Evolutionary conservation across 805 yeast genomes (phyloP).

Genomic region (Kazachstania martiniae): DNA sequence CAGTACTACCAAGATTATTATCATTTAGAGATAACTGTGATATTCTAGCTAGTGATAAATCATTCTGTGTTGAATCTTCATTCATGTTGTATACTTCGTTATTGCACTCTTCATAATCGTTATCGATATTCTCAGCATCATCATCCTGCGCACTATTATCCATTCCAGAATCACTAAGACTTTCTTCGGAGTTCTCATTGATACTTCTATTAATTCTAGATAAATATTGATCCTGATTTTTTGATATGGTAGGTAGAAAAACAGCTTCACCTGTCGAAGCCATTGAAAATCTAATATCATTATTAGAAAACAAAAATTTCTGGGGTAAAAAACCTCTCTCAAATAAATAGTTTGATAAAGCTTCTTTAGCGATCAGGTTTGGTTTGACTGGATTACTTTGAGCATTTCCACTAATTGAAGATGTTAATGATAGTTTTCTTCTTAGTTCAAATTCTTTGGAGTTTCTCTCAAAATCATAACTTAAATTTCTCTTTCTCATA

Average conservation of each 20-base stretch:
- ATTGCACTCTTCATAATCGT: background rate
- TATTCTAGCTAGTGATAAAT: background rate
- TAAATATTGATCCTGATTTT: conserved; percentile 23
- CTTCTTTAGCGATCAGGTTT: background rate
- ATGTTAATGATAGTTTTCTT: background rate
- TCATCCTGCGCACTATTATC: background rate
- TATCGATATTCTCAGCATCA: background rate
- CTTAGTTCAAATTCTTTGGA: background rate
- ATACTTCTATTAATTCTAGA: conserved; percentile 9
- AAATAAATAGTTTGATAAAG: conserved; percentile 9
- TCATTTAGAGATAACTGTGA: background rate
- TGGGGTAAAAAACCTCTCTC: conserved; percentile 19
- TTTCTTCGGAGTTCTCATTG: conserved; percentile 2
- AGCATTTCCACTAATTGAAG: no score
- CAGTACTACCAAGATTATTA: background rate
- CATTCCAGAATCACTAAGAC: conserved; percentile 4
- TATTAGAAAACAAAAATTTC: conserved; percentile 7
- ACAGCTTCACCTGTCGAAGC: conserved; percentile 28
- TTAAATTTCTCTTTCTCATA: background rate
- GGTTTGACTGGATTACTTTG: background rate
- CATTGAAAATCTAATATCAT: conserved; percentile 17
- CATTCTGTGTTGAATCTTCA: background rate
- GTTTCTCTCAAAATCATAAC: background rate
- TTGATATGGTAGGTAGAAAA: conserved; percentile 25
- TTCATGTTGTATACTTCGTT: background rate